These are phyloP conservation scores for Cercospora brassicicola DNA, from an alignment of 2,329 filamentous ascomycete genomes.

Conservation along the genomic window DNA sequence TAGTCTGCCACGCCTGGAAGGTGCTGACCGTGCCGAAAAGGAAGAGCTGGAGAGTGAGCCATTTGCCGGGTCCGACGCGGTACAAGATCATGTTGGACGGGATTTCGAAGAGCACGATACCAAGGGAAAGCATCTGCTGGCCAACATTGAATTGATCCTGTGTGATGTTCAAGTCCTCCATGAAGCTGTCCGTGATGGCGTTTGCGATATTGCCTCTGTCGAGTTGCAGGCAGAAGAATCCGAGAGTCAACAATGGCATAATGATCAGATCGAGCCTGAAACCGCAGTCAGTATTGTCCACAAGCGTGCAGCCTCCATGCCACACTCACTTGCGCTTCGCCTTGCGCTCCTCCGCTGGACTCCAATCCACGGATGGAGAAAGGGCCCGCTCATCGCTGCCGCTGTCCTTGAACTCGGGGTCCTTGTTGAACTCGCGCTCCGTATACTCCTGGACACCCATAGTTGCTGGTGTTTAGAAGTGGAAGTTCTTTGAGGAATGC, in stretches of 20 bases:
- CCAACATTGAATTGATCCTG: conserved; percentile 40
- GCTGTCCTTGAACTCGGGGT: not conserved
- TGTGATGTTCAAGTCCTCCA: conserved; percentile 36
- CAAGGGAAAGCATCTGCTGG: conserved; percentile 39
- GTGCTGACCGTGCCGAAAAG: conserved; percentile 42
- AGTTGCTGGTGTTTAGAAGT: not conserved
- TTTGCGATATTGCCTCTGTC: conserved; percentile 39
- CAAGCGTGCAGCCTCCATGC: not conserved
- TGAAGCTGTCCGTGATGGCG: conserved; percentile 37
- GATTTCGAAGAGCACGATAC: conserved; percentile 39
- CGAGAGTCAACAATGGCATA: conserved; percentile 38
- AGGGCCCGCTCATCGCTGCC: conserved; percentile 8
- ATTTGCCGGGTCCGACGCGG: conserved; percentile 42
- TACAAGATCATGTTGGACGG: conserved; percentile 39
- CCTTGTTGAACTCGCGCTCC: not conserved
- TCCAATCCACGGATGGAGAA: conserved; percentile 23
- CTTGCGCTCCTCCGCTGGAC: conserved; percentile 31
- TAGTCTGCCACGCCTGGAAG: conserved; percentile 46
- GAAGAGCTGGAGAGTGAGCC: conserved; percentile 44
- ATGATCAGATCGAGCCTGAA: conserved; percentile 36
- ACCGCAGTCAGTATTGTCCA: not conserved
- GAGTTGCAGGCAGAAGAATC: conserved; percentile 39
- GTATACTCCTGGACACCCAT: conserved; percentile 2
- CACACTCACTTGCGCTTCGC: conserved; percentile 35
- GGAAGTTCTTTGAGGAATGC: not conserved